phyloP scores from a whole-genome alignment of 768 basidiomycete genomes.

The Hericium rajendrae region DNA sequence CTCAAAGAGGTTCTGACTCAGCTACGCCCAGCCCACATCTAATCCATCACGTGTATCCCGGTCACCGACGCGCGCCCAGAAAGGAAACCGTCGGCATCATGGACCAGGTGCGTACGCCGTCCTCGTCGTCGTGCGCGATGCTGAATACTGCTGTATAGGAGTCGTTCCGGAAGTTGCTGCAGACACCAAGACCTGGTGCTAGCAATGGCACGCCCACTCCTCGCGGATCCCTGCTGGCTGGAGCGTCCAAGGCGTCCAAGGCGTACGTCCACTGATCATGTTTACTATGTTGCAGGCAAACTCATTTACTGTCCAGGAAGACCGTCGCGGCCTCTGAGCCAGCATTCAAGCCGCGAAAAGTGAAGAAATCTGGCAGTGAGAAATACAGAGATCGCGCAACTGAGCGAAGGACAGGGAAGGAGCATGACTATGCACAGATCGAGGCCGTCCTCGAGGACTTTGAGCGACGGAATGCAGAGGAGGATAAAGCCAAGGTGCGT shows the following conservation, averaged over 20 bases:
- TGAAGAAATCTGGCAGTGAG: constrained; percentile 40
- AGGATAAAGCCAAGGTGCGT: constrained; percentile 48
- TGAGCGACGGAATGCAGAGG: constrained; percentile 49
- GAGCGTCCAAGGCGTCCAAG: too few species aligned
- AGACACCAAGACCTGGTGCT: constrained; percentile 23
- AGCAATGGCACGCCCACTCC: constrained; percentile 17
- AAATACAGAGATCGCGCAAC: constrained; percentile 67
- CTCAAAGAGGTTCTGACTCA: neutral
- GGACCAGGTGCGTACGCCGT: constrained; percentile 10
- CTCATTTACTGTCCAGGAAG: constrained; percentile 27
- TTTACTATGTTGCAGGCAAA: neutral
- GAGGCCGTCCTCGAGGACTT: constrained; percentile 80
- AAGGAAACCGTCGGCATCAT: constrained; percentile 1
- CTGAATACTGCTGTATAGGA: constrained; percentile 30
- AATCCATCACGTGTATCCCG: neutral
- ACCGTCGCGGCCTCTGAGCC: constrained; percentile 42
- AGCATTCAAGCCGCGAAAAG: constrained; percentile 73
- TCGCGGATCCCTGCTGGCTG: constrained; percentile 23
- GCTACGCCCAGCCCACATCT: neutral
- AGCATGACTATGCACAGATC: constrained; percentile 68
- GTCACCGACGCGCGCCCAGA: neutral
- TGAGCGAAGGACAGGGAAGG: constrained; percentile 57
- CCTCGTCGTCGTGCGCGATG: neutral
- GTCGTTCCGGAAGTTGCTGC: constrained; percentile 46
- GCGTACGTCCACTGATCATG: too few species aligned